Base-by-base conservation (phyloP, 73 alveolate genomes). In the Blepharisma stoltei region DNA sequence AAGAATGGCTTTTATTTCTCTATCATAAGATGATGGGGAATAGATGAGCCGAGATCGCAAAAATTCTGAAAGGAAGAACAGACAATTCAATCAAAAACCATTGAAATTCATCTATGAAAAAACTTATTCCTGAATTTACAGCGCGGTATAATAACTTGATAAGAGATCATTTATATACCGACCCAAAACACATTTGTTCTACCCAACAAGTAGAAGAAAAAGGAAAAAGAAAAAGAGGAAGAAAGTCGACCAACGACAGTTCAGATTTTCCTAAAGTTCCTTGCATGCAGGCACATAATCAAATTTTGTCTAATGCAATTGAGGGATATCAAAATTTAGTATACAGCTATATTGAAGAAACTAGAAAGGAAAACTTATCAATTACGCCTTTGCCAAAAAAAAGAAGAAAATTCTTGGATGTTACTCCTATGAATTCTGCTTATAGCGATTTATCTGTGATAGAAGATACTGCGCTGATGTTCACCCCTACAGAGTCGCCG, bases 1-100 rank as follows among this genome's bases (percentile, higher is more conserved):
- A 83, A 83, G 90, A 83, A 83, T 75, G 86, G 81, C 71, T 83
- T 37, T 77, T 82, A 76, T 82, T 73, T 76, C 66, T 82, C 21
- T 23, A 47, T 77, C 89, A 82, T 82, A 76, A 82, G 7, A 66
- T 60, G 75, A 37, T 73, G 25, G 89, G 89, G 44, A 82, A 82
- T 50, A 82, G 81, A 76, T 82, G 89, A 81, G 70, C 82, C 7
- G 70, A 73, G 46, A 44, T 82, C 55, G 70, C 81, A 32, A 83
- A 82, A 76, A 76, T 45, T 77, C 47, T 82, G 9, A 82, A 82
- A 6, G 89, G 89, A 21, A 82, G 89, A 77, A 82, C 89, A 6
- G 88, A 81, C 55, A 81, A 73, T 75, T 69, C 82, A 43, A 55
- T 73, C 44, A 81, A 81, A 75, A 81, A 81, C 54, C 88, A 81